These are phyloP conservation scores for Boletus subcaerulescens DNA, from an alignment of 768 basidiomycete genomes.

Conservation along the genomic window DNA sequence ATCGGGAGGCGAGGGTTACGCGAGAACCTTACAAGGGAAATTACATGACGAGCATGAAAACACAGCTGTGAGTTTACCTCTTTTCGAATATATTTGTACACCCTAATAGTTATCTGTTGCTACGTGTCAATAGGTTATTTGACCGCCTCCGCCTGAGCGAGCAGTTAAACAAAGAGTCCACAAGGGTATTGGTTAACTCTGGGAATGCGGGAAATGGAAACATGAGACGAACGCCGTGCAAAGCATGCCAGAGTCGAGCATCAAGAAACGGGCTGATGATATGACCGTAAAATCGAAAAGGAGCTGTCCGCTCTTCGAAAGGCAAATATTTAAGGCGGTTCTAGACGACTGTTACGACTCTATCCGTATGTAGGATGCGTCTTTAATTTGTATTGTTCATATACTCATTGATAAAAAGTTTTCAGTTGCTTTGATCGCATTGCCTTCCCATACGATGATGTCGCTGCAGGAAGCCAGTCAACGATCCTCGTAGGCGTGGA, in stretches of 20 bases:
- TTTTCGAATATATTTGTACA: too few species aligned
- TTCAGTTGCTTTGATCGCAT: slow-evolving; percentile 16
- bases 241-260: neutral
- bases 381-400: neutral
- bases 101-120: too few species aligned
- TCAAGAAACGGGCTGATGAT: neutral
- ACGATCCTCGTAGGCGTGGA: slow-evolving; percentile 3
- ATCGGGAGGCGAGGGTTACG: slow-evolving; percentile 10
- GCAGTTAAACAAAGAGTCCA: slow-evolving; percentile 20
- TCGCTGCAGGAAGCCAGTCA: neutral
- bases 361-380: slow-evolving; percentile 22
- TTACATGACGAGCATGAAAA: neutral
- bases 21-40: neutral
- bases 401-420: neutral
- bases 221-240: slow-evolving; percentile 5
- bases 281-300: neutral
- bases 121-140: slow-evolving; percentile 9
- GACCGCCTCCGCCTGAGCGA: slow-evolving; percentile 26
- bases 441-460: slow-evolving; percentile 3
- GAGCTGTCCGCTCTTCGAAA: slow-evolving; percentile 9
- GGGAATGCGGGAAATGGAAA: slow-evolving; percentile 30
- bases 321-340: slow-evolving; percentile 23
- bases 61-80: slow-evolving; percentile 16
- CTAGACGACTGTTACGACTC: slow-evolving; percentile 17
- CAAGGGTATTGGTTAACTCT: slow-evolving; percentile 24